A percentile compares a stretch with the other conserved stretches of the same genome.
phyloP scores from a whole-genome alignment of 192 early-diverging fungal genomes.

The Chytriomyces sp. region DNA sequence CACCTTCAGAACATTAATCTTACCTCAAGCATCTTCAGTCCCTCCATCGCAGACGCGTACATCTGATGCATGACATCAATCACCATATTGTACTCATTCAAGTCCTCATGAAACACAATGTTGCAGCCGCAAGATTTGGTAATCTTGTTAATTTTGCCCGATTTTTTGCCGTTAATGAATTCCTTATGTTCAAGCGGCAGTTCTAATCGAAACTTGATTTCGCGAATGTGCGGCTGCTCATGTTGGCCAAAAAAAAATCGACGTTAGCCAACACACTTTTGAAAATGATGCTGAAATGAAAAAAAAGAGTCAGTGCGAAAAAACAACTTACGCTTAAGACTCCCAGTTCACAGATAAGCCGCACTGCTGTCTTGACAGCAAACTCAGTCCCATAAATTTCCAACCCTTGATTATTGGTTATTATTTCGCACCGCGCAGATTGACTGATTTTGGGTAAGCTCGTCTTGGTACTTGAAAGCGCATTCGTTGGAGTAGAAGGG shows the following conservation, averaged over 20 bases:
- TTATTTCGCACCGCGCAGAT: conserved; percentile 67
- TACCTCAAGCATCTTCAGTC: conserved; percentile 66
- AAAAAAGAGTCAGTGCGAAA: too few relatives aligned
- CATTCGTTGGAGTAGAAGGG: conserved; percentile 34
- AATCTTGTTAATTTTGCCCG: conserved; percentile 87
- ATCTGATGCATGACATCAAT: conserved; percentile 70
- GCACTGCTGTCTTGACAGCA: conserved; percentile 66
- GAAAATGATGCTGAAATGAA: too few relatives aligned
- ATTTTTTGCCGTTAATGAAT: conserved; percentile 89
- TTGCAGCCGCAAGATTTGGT: conserved; percentile 73
- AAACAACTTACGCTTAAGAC: conserved; percentile 37
- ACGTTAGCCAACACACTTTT: too few relatives aligned
- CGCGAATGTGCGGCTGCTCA: conserved; percentile 59
- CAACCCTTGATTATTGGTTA: conserved; percentile 62
- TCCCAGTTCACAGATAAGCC: conserved; percentile 58
- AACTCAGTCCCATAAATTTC: conserved; percentile 72
- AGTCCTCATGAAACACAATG: conserved; percentile 72
- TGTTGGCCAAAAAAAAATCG: too few relatives aligned
- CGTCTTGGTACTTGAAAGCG: conserved; percentile 44
- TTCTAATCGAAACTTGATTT: conserved; percentile 78
- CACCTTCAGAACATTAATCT: too few relatives aligned
- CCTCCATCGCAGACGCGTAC: conserved; percentile 66
- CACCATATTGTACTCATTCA: conserved; percentile 80
- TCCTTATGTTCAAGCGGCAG: conserved; percentile 78
- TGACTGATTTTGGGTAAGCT: conserved; percentile 53